Evolutionary conservation across 352 stramenopile genomes (phyloP).

Genomic region (Globisporangium nagaii): DNA sequence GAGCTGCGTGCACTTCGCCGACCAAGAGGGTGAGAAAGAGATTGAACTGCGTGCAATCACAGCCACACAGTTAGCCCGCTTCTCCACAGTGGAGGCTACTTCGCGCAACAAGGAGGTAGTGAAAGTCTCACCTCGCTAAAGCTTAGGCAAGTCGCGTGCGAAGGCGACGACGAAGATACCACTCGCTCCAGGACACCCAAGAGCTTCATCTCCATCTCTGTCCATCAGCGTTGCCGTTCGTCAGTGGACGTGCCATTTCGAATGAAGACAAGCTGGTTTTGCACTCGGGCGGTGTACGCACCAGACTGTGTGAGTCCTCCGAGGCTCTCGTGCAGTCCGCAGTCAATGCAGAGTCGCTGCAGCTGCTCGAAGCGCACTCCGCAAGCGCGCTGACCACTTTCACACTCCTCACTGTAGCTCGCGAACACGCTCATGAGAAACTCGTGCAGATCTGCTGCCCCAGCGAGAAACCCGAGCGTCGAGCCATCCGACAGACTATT

Average conservation of each 20-base stretch:
- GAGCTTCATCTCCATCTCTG: slow-evolving; percentile 8
- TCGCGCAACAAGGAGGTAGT: too few species aligned
- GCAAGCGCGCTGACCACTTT: not conserved
- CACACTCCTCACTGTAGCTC: not conserved
- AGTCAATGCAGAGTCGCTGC: not conserved
- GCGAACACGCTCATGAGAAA: not conserved
- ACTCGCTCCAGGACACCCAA: not conserved
- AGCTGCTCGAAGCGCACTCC: slow-evolving; percentile 5
- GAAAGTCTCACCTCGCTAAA: slow-evolving; percentile 1
- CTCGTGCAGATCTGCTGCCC: not conserved
- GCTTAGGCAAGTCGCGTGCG: slow-evolving; percentile 1
- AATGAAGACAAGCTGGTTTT: too few species aligned
- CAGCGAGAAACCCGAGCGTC: too few species aligned
- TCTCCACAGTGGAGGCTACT: too few species aligned
- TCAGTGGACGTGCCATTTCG: too few species aligned
- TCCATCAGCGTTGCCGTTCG: too few species aligned
- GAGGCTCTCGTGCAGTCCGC: not conserved
- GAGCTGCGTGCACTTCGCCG: not conserved
- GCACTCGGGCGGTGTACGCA: too few species aligned
- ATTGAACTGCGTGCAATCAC: slow-evolving; percentile 3
- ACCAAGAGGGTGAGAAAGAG: not conserved
- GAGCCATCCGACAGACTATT: too few species aligned
- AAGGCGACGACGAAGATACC: not conserved
- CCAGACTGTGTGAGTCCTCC: not conserved
- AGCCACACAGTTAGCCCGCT: not conserved